These are phyloP conservation scores for Candida oleophila DNA, from an alignment of 805 yeast species.

Conservation along the genomic window DNA sequence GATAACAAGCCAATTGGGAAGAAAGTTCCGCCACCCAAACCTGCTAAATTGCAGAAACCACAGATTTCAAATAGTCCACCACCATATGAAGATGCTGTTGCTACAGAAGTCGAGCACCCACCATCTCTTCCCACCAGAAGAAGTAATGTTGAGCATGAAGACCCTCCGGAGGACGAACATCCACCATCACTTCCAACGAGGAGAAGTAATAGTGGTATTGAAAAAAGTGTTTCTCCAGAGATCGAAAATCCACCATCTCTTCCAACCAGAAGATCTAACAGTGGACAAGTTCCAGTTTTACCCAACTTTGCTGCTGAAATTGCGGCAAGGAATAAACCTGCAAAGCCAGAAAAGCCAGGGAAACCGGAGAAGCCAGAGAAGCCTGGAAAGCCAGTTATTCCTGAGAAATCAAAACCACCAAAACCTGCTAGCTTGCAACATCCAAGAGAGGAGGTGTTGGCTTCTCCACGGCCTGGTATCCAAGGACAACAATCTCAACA, in stretches of 20 bases:
- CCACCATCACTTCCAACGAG: background rate
- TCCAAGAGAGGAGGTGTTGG: background rate
- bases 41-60: conserved; percentile 23
- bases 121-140: background rate
- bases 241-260: background rate
- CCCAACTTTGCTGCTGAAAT: conserved; percentile 32
- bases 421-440: background rate
- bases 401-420: conserved; percentile 10
- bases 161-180: too few relatives aligned
- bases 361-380: conserved; percentile 17
- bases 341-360: conserved; percentile 1
- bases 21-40: conserved; percentile 45
- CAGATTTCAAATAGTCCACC: conserved; percentile 14
- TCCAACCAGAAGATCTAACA: background rate
- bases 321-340: conserved; percentile 12
- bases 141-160: background rate
- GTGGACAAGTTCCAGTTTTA: background rate
- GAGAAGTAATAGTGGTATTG: background rate
- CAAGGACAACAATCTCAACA: background rate
- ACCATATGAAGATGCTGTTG: conserved; percentile 17
- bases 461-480: background rate
- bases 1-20: conserved; percentile 45
- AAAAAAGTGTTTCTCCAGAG: conserved; percentile 7
- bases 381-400: conserved; percentile 13
- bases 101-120: background rate